phyloP scores from a whole-genome alignment of 345 rosid genomes.

The Adansonia digitata region DNA sequence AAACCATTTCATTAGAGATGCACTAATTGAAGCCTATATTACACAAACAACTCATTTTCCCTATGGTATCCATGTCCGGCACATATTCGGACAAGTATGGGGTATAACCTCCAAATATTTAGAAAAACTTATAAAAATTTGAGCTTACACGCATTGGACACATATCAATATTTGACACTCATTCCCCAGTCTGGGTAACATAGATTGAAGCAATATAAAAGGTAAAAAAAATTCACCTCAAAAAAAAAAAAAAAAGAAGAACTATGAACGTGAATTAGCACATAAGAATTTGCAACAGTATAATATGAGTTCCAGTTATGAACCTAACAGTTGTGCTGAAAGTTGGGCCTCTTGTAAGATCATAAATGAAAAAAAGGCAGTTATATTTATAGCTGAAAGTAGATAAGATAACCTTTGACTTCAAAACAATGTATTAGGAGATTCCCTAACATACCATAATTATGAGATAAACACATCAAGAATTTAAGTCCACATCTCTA shows the following conservation, averaged over 20 bases:
- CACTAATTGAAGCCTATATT: too few relatives aligned
- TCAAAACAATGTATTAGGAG: neutral
- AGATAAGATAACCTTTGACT: neutral
- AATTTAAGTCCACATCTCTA: neutral
- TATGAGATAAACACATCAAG: neutral
- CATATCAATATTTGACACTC: too few relatives aligned
- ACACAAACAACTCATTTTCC: too few relatives aligned
- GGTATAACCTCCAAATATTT: too few relatives aligned
- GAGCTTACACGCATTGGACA: too few relatives aligned
- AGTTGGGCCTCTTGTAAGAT: neutral
- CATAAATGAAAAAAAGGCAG: neutral
- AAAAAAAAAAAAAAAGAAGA: neutral
- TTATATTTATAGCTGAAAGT: neutral
- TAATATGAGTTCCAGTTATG: neutral
- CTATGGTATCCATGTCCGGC: too few relatives aligned
- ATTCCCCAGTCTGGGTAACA: too few relatives aligned
- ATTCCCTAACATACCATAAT: neutral
- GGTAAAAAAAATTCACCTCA: neutral
- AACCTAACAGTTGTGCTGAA: neutral
- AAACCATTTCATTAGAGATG: neutral
- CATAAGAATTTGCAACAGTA: neutral
- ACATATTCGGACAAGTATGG: too few relatives aligned
- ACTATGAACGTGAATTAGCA: neutral
- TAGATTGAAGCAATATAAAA: neutral
- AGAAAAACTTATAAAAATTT: too few relatives aligned